Conservation (phyloP, 2,329 filamentous ascomycete species). For the Grosmannia huntii region DNA sequence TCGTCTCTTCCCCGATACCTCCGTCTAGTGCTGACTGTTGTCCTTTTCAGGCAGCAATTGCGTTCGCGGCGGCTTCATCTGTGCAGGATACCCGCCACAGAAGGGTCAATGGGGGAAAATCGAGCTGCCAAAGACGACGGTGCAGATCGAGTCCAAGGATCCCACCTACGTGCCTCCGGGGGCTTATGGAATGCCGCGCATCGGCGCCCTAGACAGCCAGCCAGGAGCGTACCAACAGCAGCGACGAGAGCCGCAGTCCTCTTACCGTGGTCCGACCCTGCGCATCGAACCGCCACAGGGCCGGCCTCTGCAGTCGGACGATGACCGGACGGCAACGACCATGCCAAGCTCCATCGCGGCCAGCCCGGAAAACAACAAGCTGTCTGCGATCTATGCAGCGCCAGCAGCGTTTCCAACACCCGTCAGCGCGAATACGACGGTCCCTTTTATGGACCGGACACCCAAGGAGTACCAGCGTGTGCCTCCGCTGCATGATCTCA, state of each 20-base stretch:
- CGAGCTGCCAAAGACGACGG: conserved; percentile 51
- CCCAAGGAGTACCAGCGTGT: conserved; percentile 46
- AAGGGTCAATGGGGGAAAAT: conserved; percentile 69
- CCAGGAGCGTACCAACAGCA: conserved; percentile 18
- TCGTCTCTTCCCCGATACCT: neutral
- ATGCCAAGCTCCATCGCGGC: conserved; percentile 43
- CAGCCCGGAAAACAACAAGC: conserved; percentile 45
- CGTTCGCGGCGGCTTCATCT: conserved; percentile 76
- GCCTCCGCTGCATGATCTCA: conserved; percentile 47
- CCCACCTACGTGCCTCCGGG: conserved; percentile 47
- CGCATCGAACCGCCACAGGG: conserved; percentile 52
- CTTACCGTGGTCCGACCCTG: conserved; percentile 48
- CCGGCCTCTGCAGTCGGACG: conserved; percentile 40
- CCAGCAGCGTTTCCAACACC: conserved; percentile 47
- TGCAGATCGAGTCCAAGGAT: conserved; percentile 78
- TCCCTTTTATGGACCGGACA: conserved; percentile 33
- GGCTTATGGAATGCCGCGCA: conserved; percentile 41
- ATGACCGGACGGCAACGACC: conserved; percentile 48
- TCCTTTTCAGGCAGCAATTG: conserved; percentile 69
- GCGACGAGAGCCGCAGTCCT: conserved; percentile 19
- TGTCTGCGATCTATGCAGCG: conserved; percentile 39
- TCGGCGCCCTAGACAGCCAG: conserved; percentile 11
- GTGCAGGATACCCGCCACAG: conserved; percentile 78
- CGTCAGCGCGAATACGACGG: conserved; percentile 37
- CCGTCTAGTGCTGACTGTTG: conserved; percentile 1